A percentile compares a stretch with the other conserved stretches of the same genome.
Conservation (phyloP, 306 rosid species). For the Mucuna pruriens region DNA sequence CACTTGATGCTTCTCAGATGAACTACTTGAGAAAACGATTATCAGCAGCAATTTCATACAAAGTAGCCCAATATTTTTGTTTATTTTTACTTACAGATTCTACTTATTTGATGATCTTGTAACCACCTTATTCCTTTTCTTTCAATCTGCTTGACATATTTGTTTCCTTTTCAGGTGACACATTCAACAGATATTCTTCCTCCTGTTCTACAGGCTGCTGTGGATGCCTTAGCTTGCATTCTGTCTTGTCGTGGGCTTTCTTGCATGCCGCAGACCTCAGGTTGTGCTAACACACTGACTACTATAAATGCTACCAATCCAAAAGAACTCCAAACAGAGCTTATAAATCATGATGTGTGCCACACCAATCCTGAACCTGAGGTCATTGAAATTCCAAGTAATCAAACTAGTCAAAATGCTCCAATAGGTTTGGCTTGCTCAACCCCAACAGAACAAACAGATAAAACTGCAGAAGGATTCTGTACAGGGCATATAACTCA, state of each 20-base stretch:
- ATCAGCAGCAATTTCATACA: slow-evolving; percentile 63
- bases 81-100: slow-evolving; percentile 1
- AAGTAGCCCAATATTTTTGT: slow-evolving; percentile 45
- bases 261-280: slow-evolving; percentile 37
- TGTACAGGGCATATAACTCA: slow-evolving; percentile 27
- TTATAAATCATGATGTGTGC: neutral
- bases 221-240: slow-evolving; percentile 58
- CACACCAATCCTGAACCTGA: neutral
- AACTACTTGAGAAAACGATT: slow-evolving; percentile 79
- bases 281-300: slow-evolving; percentile 35
- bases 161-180: slow-evolving; percentile 52
- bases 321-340: slow-evolving; percentile 32
- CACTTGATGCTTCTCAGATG: slow-evolving; percentile 74
- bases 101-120: neutral
- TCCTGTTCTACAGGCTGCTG: slow-evolving; percentile 50
- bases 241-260: slow-evolving; percentile 63
- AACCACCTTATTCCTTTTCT: neutral
- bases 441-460: neutral
- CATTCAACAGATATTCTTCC: slow-evolving; percentile 61
- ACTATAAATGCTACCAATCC: slow-evolving; percentile 29
- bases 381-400: neutral
- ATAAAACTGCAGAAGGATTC: slow-evolving; percentile 13
- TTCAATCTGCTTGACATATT: slow-evolving; percentile 25
- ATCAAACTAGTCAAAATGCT: neutral
- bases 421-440: neutral